Conservation (phyloP, 306 rosid species). For the Senna tora region DNA sequence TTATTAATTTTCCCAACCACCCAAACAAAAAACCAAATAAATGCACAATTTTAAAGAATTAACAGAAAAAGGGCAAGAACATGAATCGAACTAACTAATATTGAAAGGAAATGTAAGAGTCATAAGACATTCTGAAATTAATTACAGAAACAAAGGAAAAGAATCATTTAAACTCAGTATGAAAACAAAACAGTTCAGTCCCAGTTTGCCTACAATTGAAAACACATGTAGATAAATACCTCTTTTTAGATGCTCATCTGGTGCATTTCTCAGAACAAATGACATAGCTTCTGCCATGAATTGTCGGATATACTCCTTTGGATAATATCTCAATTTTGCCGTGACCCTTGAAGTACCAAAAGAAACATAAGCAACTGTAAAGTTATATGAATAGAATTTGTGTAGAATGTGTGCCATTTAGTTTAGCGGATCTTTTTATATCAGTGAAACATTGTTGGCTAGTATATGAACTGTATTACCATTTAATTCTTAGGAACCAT, state of each 20-base stretch:
- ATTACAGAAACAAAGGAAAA: constrained; percentile 1
- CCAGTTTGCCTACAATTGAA: not conserved
- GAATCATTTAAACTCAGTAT: not conserved
- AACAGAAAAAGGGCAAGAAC: not conserved
- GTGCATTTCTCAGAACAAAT: constrained; percentile 78
- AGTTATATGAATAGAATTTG: constrained; percentile 18
- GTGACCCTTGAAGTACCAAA: constrained; percentile 63
- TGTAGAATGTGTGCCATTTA: not conserved
- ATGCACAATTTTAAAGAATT: not conserved
- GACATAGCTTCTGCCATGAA: constrained; percentile 87
- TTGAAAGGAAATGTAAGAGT: not conserved
- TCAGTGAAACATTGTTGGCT: constrained; percentile 10
- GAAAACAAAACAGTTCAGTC: constrained; percentile 5
- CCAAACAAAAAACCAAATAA: constrained; percentile 28
- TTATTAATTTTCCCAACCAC: constrained; percentile 19
- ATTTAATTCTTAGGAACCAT: not conserved
- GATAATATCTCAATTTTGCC: constrained; percentile 68
- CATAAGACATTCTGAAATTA: not conserved
- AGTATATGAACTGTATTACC: constrained; percentile 13
- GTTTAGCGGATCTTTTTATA: not conserved
- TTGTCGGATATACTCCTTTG: constrained; percentile 75
- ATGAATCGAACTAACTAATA: not conserved
- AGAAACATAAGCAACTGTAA: constrained; percentile 31
- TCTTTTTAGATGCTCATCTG: constrained; percentile 67
- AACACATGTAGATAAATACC: constrained; percentile 51